phyloP scores from a whole-genome alignment of 768 basidiomycete genomes.

The Mycena crocata region DNA sequence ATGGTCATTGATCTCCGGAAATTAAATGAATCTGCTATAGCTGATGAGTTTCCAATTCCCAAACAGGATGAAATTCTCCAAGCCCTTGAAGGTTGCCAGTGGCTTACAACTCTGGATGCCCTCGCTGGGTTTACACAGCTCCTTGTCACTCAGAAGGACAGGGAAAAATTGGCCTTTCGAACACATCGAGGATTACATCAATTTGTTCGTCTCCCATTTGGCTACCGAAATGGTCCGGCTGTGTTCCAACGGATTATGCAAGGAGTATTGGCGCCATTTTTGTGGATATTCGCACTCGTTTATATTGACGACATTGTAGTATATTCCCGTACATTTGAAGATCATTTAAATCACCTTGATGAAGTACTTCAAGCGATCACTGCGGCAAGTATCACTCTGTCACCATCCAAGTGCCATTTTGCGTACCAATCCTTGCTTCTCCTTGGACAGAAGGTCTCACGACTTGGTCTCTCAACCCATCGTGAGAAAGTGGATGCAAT shows the following conservation, averaged over 20 bases:
- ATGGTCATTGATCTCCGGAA: constrained; percentile 49
- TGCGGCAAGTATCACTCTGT: constrained; percentile 44
- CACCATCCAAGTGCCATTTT: constrained; percentile 49
- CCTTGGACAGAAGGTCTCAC: constrained; percentile 54
- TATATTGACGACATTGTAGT: constrained; percentile 59
- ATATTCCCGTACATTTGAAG: constrained; percentile 40
- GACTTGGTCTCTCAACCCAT: constrained; percentile 51
- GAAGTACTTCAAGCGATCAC: constrained; percentile 43
- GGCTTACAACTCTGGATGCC: constrained; percentile 49
- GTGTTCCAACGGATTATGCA: constrained; percentile 58
- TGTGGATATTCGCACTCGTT: constrained; percentile 54
- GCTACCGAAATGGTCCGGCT: constrained; percentile 48
- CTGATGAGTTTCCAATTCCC: constrained; percentile 42
- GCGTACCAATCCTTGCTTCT: constrained; percentile 46
- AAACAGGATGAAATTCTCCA: constrained; percentile 42
- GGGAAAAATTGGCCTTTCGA: constrained; percentile 50
- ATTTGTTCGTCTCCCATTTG: constrained; percentile 56
- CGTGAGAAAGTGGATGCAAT: constrained; percentile 51
- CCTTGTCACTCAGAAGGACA: constrained; percentile 38
- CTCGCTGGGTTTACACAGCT: constrained; percentile 56
- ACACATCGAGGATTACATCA: constrained; percentile 54
- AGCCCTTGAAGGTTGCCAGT: constrained; percentile 44
- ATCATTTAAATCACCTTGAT: constrained; percentile 48
- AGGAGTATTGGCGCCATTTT: constrained; percentile 43
- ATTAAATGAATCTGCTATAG: constrained; percentile 36